phyloP scores from a whole-genome alignment of 257 asterid species.

The Plectranthus barbatus region DNA sequence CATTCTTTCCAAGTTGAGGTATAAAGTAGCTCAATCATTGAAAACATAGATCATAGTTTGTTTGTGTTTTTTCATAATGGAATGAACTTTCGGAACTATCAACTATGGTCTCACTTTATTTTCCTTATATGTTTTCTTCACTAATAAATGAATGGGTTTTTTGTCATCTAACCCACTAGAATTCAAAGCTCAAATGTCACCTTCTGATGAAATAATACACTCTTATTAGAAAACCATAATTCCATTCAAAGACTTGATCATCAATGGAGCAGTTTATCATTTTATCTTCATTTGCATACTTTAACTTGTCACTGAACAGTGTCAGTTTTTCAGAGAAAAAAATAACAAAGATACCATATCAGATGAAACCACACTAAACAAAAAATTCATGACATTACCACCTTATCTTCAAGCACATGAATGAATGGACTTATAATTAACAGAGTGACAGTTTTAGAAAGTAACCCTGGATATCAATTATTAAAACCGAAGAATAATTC shows the following conservation, averaged over 20 bases:
- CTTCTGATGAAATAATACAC: neutral
- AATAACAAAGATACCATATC: neutral
- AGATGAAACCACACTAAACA: neutral
- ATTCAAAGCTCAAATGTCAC: neutral
- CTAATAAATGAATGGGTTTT: neutral
- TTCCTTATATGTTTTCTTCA: neutral
- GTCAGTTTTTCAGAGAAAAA: neutral
- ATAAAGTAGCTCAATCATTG: neutral
- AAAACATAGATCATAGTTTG: neutral
- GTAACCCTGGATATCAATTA: slow-evolving; percentile 7
- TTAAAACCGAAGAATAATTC: neutral
- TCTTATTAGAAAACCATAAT: neutral
- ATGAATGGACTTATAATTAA: too few relatives aligned
- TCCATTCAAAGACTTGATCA: neutral
- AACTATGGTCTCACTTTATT: neutral
- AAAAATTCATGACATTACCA: neutral
- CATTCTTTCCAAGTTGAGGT: neutral
- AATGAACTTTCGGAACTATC: neutral
- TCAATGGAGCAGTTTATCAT: neutral
- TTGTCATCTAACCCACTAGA: neutral
- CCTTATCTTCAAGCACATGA: neutral
- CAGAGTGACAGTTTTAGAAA: neutral
- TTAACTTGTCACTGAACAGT: neutral
- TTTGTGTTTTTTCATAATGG: neutral
- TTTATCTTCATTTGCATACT: neutral